Base-by-base conservation (phyloP, 192 early-diverging fungal species). In the Mortierella antarctica region DNA sequence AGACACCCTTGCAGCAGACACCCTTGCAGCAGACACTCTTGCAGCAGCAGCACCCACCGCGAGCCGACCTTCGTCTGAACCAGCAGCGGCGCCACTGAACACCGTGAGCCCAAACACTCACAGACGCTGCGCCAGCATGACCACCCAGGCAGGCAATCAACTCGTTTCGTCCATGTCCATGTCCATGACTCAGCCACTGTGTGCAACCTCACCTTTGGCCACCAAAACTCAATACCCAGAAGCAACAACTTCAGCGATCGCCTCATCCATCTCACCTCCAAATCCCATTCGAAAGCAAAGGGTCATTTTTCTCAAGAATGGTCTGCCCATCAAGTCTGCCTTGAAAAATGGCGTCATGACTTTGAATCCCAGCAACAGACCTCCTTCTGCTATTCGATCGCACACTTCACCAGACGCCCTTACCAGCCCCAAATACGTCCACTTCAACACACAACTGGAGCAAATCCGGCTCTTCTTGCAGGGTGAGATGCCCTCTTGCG, bases 401-500 rank as follows among this genome's bases (percentile, higher is more conserved):
- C 67, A 75, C 41, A 71, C 83, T 21, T 70, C 82, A 41, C 83
- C 86, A 17, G 57, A 14, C 10, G 71, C 75, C 10, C 84, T 87
- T 4, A 83, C 81, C 21, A 74, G 74, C 39, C 84, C 84, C 23
- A 89, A 91, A 78, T 91, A 83, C 47, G 93, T 94, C 17, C 90
- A 89, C 61, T 94, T 94, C 83, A 82, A 89, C 40, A 59, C 86
- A 12, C 86, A 94, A 47, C 83, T 93, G 42, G 91, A 94, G 74
- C 88, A 89, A 59, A 86, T 94, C 57, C 87, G 88, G 50, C 86
- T 91, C 57, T 94, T 94, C 83, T 85, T 90, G 54, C 91, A 92
- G 84, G 87, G 80, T 12, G 87, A 94, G 85, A 89, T 82, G 62
- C 91, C 93, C 13, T 74, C 70, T 31, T 76, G 86, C 21, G 89